phyloP scores from a whole-genome alignment of 2,329 filamentous ascomycete genomes.

The Colletotrichum nymphaeae region DNA sequence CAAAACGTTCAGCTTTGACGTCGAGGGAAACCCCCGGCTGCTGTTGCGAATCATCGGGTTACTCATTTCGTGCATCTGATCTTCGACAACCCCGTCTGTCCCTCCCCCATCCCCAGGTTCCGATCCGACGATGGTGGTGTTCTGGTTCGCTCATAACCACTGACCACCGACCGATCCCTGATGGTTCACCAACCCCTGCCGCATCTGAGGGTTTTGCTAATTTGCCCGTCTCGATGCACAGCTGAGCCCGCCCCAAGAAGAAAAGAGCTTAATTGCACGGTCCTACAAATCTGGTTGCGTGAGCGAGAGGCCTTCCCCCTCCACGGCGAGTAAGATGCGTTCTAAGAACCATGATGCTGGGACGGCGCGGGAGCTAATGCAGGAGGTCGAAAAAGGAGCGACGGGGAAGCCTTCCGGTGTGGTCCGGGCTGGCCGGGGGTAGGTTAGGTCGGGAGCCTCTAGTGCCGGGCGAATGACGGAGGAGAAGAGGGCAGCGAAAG shows the following conservation, averaged over 20 bases:
- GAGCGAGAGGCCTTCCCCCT: not conserved
- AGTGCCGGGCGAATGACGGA: not conserved
- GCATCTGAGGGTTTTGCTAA: not conserved
- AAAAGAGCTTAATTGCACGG: slow-evolving; percentile 1
- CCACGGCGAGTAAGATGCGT: not conserved
- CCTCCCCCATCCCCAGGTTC: not conserved
- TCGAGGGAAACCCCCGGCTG: not conserved
- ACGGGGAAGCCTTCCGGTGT: not conserved
- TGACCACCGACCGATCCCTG: not conserved
- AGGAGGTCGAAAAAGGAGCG: slow-evolving; percentile 15
- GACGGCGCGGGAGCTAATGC: slow-evolving; percentile 31
- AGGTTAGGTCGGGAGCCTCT: not conserved
- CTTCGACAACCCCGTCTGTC: not conserved
- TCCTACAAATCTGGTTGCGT: not conserved
- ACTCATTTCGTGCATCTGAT: not conserved
- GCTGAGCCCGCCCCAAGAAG: too few species aligned
- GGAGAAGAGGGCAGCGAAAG: not conserved
- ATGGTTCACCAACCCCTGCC: not conserved
- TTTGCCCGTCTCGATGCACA: not conserved
- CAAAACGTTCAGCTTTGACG: not conserved
- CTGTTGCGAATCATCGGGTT: not conserved
- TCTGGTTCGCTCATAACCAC: not conserved
- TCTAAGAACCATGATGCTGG: slow-evolving; percentile 18
- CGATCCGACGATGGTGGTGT: slow-evolving; percentile 10
- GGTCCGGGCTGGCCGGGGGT: not conserved